Percentiles rank a stretch among this genome's conserved stretches.
These are phyloP conservation scores for Agrocybe praecox DNA, from an alignment of 768 basidiomycete species.

Conservation along the genomic window DNA sequence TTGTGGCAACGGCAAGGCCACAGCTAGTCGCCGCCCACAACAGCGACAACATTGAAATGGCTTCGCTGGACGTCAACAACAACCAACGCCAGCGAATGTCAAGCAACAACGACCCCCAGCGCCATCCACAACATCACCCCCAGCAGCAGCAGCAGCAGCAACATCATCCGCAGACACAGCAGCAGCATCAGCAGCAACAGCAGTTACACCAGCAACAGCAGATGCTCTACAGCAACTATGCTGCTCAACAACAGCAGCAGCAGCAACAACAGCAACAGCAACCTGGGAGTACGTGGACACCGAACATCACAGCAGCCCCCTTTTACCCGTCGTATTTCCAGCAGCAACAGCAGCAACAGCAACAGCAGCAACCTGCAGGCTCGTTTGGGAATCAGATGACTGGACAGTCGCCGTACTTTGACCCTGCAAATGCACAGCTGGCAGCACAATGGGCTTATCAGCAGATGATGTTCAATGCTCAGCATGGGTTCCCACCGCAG, in stretches of 20 bases:
- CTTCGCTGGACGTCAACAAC: background rate
- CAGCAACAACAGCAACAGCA: slow-evolving; percentile 65
- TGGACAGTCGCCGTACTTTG: slow-evolving; percentile 65
- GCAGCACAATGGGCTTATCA: slow-evolving; percentile 90
- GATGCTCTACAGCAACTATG: slow-evolving; percentile 13
- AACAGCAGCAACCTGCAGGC: slow-evolving; percentile 54
- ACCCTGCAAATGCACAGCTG: slow-evolving; percentile 74
- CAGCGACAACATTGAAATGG: background rate
- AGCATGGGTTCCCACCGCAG: slow-evolving; percentile 53
- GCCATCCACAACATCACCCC: slow-evolving; percentile 21
- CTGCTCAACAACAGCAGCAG: slow-evolving; percentile 28
- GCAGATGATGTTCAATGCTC: slow-evolving; percentile 85
- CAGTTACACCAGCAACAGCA: slow-evolving; percentile 20
- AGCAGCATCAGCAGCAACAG: slow-evolving; percentile 21
- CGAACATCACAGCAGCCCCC: slow-evolving; percentile 64
- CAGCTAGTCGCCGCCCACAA: background rate
- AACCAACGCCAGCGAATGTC: background rate
- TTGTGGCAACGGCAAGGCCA: background rate
- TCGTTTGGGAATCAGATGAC: slow-evolving; percentile 56
- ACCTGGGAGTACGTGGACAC: slow-evolving; percentile 70
- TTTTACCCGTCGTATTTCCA: slow-evolving; percentile 82
- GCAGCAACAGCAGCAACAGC: slow-evolving; percentile 64
- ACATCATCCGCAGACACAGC: slow-evolving; percentile 7
- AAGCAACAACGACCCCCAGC: slow-evolving; percentile 5
- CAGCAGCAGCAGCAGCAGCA: slow-evolving; percentile 17